Evolutionary conservation across 805 yeast species (phyloP).

Genomic region (Diddensiella transvaalensis): DNA sequence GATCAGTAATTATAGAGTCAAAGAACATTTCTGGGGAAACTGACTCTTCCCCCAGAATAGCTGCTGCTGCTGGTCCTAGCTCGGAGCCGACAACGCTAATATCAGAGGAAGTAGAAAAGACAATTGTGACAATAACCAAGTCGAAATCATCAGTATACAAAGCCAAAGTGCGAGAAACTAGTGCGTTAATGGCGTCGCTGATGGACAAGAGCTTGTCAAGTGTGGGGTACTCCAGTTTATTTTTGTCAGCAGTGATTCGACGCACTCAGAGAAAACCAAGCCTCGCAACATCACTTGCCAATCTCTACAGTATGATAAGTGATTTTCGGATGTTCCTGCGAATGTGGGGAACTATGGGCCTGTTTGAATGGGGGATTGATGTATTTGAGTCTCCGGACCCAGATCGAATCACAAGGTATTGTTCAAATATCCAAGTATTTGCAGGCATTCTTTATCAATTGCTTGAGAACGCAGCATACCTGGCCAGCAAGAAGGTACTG

Average conservation of each 20-base stretch:
- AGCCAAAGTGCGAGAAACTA: not conserved
- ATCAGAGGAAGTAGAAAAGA: not conserved
- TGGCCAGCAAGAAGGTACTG: constrained; percentile 36
- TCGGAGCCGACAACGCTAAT: not conserved
- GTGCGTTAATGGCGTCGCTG: constrained; percentile 2
- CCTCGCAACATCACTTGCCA: constrained; percentile 8
- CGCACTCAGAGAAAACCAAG: not conserved
- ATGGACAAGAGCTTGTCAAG: constrained; percentile 15
- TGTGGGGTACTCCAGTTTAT: constrained; percentile 17
- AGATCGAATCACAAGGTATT: constrained; percentile 29
- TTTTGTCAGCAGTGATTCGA: constrained; percentile 11
- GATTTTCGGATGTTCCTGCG: constrained; percentile 38
- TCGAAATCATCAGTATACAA: not conserved
- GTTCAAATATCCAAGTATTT: constrained; percentile 36
- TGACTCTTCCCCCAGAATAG: not conserved
- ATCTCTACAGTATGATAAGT: constrained; percentile 28
- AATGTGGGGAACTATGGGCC: constrained; percentile 35
- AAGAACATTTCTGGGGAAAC: not conserved
- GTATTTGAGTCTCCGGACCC: constrained; percentile 30
- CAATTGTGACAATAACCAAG: not conserved
- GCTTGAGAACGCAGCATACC: constrained; percentile 40
- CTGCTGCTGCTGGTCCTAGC: not conserved
- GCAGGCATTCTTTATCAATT: constrained; percentile 37
- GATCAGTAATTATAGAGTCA: not conserved
- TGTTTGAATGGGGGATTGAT: constrained; percentile 36